These are phyloP conservation scores for Calonectria pseudoturangicola DNA, from an alignment of 2,329 filamentous ascomycete genomes.

Conservation along the genomic window DNA sequence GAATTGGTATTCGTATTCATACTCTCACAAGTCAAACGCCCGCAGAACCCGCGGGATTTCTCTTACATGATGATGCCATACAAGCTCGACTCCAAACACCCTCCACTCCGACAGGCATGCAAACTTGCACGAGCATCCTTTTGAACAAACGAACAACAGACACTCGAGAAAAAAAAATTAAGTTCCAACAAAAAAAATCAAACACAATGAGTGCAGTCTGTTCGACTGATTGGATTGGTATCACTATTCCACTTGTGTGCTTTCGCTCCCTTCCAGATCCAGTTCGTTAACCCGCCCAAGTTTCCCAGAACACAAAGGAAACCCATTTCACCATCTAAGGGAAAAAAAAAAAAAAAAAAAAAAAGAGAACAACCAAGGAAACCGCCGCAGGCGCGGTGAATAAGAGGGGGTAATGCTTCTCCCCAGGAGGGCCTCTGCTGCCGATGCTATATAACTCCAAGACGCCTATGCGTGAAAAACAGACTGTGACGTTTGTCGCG, in stretches of 20 bases:
- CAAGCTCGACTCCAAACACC: constrained; percentile 25
- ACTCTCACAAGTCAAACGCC: constrained; percentile 16
- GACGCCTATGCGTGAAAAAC: constrained; percentile 53
- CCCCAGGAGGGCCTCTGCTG: constrained; percentile 35
- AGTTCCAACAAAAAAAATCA: background rate
- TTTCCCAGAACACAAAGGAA: constrained; percentile 32
- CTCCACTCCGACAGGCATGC: background rate
- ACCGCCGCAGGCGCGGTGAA: constrained; percentile 16
- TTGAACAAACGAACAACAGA: constrained; percentile 29
- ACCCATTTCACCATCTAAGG: constrained; percentile 45
- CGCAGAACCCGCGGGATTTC: background rate
- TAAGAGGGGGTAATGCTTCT: constrained; percentile 7
- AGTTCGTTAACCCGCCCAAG: constrained; percentile 28
- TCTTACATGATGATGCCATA: constrained; percentile 28
- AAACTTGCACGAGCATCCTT: constrained; percentile 11
- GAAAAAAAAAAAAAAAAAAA: constrained; percentile 37
- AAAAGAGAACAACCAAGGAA: constrained; percentile 40
- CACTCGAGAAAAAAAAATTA: constrained; percentile 30
- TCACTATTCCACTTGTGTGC: constrained; percentile 48
- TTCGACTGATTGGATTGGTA: constrained; percentile 50
- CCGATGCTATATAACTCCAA: constrained; percentile 53
- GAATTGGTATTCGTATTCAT: constrained; percentile 22
- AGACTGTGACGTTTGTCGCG: constrained; percentile 50
- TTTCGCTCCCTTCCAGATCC: constrained; percentile 38
- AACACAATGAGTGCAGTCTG: constrained; percentile 46